Evolutionary conservation across 176 grass and related monocot species (phyloP).

Genomic region (Tillandsia leiboldiana): DNA sequence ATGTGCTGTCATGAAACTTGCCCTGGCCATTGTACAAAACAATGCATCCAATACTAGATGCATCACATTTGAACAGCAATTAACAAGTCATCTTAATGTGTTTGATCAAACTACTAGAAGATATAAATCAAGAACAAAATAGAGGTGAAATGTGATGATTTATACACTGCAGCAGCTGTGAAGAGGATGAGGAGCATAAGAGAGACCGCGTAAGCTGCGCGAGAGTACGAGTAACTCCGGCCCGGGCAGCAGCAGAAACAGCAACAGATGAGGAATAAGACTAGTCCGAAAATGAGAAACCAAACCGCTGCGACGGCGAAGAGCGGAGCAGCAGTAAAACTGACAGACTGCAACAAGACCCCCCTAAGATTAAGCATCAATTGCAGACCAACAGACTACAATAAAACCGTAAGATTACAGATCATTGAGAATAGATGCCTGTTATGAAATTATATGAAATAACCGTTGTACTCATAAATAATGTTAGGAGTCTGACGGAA

Average conservation of each 20-base stretch:
- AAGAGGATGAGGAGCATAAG: slow-evolving; percentile 36
- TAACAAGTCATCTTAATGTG: background rate
- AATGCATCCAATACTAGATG: slow-evolving; percentile 49
- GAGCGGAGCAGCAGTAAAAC: slow-evolving; percentile 57
- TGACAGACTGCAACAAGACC: slow-evolving; percentile 48
- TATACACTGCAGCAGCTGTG: slow-evolving; percentile 36
- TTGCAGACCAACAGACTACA: background rate
- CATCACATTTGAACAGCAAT: background rate
- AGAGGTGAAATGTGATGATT: background rate
- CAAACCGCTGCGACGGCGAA: slow-evolving; percentile 41
- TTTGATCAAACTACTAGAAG: no score
- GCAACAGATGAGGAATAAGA: slow-evolving; percentile 33
- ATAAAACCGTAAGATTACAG: background rate
- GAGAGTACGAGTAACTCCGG: slow-evolving; percentile 37
- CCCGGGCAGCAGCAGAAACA: slow-evolving; percentile 25
- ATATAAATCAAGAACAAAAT: background rate
- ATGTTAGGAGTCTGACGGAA: no score
- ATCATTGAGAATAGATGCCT: background rate
- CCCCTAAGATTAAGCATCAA: background rate
- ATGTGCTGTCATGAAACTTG: slow-evolving; percentile 43
- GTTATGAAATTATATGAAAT: no score
- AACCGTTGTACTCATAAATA: no score
- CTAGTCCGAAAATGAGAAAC: slow-evolving; percentile 38
- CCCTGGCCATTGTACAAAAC: slow-evolving; percentile 59
- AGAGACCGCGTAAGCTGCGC: slow-evolving; percentile 19